phyloP scores from a whole-genome alignment of 2,329 filamentous ascomycete species.

The Tolypocladium capitatum region DNA sequence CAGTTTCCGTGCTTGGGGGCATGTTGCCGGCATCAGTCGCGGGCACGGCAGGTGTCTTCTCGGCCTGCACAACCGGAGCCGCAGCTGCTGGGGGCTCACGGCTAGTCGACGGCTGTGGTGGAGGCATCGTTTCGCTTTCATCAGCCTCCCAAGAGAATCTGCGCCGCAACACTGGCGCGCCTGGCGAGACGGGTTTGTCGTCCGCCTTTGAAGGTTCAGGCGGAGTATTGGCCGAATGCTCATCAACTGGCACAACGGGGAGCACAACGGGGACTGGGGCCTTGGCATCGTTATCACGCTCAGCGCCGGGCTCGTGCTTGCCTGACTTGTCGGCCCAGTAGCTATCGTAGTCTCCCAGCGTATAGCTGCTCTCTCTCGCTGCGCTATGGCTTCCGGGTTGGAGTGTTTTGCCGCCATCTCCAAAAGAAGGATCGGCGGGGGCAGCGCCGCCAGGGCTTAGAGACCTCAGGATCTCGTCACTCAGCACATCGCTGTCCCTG shows the following conservation, averaged over 20 bases:
- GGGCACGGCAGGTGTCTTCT: constrained; percentile 1
- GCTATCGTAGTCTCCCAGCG: constrained; percentile 53
- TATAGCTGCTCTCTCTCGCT: constrained; percentile 45
- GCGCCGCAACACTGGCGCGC: constrained; percentile 9
- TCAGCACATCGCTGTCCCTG: constrained; percentile 57
- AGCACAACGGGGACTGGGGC: background rate
- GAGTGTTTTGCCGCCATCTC: constrained; percentile 6
- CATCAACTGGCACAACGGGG: background rate
- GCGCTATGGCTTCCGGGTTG: constrained; percentile 7
- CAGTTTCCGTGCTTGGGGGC: constrained; percentile 2
- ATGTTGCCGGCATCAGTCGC: background rate
- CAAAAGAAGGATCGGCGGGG: constrained; percentile 5
- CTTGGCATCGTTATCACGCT: background rate
- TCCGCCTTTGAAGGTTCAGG: background rate
- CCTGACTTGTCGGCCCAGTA: constrained; percentile 40
- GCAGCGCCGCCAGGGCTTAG: constrained; percentile 36
- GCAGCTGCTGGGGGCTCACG: background rate
- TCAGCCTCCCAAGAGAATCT: constrained; percentile 26
- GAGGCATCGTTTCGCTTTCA: background rate
- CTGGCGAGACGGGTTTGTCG: constrained; percentile 1
- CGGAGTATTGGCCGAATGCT: background rate
- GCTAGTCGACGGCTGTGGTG: background rate
- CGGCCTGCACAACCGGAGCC: background rate
- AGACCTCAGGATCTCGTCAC: constrained; percentile 62
- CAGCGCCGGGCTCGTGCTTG: constrained; percentile 4